Evolutionary conservation across 2,329 filamentous ascomycete species (phyloP).

Genomic region (Ascochyta koolunga): DNA sequence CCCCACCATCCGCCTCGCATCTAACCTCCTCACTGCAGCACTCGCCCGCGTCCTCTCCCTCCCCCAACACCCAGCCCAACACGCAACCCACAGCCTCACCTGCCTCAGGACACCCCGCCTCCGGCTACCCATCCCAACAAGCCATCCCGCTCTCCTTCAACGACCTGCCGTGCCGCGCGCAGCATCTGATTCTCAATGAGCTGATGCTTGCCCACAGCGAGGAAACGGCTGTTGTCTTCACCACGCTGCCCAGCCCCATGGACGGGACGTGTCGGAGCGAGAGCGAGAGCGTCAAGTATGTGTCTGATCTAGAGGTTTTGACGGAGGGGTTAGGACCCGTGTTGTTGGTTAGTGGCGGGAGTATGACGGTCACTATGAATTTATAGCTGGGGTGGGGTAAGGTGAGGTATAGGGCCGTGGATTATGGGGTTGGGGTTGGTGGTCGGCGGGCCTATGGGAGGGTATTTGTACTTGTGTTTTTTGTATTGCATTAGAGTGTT

Average conservation of each 20-base stretch:
- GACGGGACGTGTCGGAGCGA: conserved; percentile 77
- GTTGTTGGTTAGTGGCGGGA: conserved; percentile 82
- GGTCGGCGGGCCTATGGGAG: too few species aligned
- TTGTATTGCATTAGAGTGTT: too few species aligned
- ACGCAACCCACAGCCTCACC: not conserved
- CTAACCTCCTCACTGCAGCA: conserved; percentile 5
- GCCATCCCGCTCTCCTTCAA: conserved; percentile 80
- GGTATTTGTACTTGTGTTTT: too few species aligned
- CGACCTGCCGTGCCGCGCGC: conserved; percentile 80
- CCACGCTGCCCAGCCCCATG: conserved; percentile 79
- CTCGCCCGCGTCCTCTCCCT: conserved; percentile 1
- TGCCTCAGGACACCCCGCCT: conserved; percentile 17
- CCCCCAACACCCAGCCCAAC: not conserved
- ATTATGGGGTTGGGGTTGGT: too few species aligned
- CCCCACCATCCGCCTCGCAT: conserved; percentile 3
- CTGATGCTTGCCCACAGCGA: conserved; percentile 63
- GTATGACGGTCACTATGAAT: conserved; percentile 85
- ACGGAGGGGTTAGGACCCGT: conserved; percentile 78
- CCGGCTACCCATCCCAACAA: conserved; percentile 63
- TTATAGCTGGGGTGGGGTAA: conserved; percentile 59
- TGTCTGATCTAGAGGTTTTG: conserved; percentile 78
- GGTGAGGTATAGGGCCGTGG: too few species aligned
- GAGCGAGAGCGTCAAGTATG: conserved; percentile 72
- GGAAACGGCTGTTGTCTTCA: conserved; percentile 77
- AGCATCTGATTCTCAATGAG: conserved; percentile 87